A percentile compares a stretch with the other conserved stretches of the same genome.
phyloP scores from a whole-genome alignment of 352 stramenopile species.

The Phytophthora idaei region DNA sequence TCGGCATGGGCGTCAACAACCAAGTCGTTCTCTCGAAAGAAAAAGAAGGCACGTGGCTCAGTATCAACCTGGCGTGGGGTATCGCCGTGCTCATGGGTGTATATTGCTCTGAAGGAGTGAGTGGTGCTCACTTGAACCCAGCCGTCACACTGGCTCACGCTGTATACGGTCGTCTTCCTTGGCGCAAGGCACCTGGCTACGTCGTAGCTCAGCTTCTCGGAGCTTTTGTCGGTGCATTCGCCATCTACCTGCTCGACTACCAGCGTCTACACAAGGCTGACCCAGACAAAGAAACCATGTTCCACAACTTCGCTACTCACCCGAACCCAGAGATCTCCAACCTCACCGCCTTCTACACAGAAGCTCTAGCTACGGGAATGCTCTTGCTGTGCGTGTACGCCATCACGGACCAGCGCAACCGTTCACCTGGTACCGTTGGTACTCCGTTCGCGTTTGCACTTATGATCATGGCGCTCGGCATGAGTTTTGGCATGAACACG shows the following conservation, averaged over 20 bases:
- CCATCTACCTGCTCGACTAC: constrained; percentile 61
- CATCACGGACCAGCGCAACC: constrained; percentile 60
- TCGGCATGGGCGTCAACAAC: constrained; percentile 68
- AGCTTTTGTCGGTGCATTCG: constrained; percentile 44
- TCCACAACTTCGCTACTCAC: constrained; percentile 57
- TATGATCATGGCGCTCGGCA: constrained; percentile 64
- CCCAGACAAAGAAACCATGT: constrained; percentile 47
- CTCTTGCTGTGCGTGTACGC: constrained; percentile 62
- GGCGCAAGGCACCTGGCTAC: constrained; percentile 56
- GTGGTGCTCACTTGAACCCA: constrained; percentile 65
- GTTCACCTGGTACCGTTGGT: constrained; percentile 38
- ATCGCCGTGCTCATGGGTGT: constrained; percentile 65
- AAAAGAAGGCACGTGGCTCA: constrained; percentile 62
- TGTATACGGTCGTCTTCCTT: constrained; percentile 48
- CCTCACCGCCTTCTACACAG: constrained; percentile 57
- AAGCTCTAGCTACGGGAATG: constrained; percentile 57
- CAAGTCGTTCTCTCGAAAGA: constrained; percentile 55
- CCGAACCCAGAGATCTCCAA: constrained; percentile 46
- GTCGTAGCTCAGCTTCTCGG: constrained; percentile 45
- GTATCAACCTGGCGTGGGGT: constrained; percentile 62
- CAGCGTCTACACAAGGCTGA: constrained; percentile 49
- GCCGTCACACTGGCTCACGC: constrained; percentile 62
- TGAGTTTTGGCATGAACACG: constrained; percentile 62
- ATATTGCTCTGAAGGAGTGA: constrained; percentile 55
- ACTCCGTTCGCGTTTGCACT: constrained; percentile 52